Conservation (phyloP, 2,329 filamentous ascomycete species). For the Scedosporium aurantiacum region DNA sequence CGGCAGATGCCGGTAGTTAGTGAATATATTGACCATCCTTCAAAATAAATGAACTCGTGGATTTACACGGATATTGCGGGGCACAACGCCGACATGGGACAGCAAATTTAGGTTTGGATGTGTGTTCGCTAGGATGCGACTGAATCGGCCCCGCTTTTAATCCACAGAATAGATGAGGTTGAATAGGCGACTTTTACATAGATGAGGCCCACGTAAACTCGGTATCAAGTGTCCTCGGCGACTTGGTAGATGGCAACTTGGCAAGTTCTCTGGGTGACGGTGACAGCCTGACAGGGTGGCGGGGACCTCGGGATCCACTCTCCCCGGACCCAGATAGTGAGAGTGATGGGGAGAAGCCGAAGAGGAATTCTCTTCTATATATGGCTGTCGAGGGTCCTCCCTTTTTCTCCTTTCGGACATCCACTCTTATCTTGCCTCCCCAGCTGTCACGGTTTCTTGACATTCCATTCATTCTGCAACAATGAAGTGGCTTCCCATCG, state of each 20-base stretch:
- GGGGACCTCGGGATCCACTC: not conserved
- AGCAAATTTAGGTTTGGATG: not conserved
- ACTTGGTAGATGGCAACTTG: not conserved
- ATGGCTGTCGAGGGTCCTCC: not conserved
- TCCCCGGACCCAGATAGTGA: too few relatives aligned
- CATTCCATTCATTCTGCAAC: not conserved
- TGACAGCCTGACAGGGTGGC: not conserved
- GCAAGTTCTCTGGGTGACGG: not conserved
- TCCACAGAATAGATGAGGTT: not conserved
- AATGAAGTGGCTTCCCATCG: constrained; percentile 5
- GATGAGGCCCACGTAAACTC: not conserved
- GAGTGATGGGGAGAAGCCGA: too few relatives aligned
- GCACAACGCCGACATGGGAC: not conserved
- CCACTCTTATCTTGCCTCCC: not conserved
- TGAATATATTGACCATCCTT: not conserved
- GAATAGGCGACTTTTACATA: constrained; percentile 1
- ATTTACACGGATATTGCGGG: not conserved
- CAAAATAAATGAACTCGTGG: not conserved
- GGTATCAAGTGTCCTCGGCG: not conserved
- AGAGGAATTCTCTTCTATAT: too few relatives aligned
- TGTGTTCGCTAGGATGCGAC: not conserved
- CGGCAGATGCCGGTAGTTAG: not conserved
- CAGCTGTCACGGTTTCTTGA: not conserved
- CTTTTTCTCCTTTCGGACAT: not conserved
- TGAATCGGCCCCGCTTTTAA: not conserved